phyloP scores from a whole-genome alignment of 176 grass and related monocot genomes.

The Aegilops longissima region DNA sequence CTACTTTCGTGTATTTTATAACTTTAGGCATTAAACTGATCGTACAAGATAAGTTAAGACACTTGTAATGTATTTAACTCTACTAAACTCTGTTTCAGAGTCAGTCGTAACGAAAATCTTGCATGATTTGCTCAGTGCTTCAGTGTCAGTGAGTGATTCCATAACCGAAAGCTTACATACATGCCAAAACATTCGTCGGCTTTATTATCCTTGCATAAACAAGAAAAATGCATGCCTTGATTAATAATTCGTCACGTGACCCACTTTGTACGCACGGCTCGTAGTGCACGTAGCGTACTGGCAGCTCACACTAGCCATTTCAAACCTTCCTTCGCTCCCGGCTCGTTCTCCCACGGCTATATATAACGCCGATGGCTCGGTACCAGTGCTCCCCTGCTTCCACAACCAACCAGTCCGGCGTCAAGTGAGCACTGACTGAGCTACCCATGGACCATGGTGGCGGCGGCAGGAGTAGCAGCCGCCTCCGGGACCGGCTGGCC shows the following conservation, averaged over 20 bases:
- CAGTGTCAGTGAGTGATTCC: not conserved
- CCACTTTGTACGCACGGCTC: not conserved
- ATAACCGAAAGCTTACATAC: not conserved
- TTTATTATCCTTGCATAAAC: not conserved
- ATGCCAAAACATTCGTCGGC: not conserved
- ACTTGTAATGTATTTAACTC: too few species aligned
- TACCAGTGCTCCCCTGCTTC: not conserved
- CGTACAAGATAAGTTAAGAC: too few species aligned
- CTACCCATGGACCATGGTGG: conserved; percentile 32
- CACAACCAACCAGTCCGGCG: not conserved
- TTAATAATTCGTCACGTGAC: conserved; percentile 8
- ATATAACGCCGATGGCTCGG: not conserved
- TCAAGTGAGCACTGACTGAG: not conserved
- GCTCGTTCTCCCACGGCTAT: conserved; percentile 15
- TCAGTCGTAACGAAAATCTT: not conserved
- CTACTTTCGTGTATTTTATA: too few species aligned
- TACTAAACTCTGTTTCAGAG: too few species aligned
- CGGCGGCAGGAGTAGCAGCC: conserved; percentile 46
- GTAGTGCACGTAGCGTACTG: conserved; percentile 9
- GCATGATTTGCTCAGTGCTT: not conserved
- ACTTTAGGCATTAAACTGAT: too few species aligned
- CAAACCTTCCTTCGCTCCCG: not conserved
- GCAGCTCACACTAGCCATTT: conserved; percentile 5
- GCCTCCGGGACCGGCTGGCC: conserved; percentile 63
- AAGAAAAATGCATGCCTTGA: not conserved